Percentiles rank a stretch among this genome's conserved stretches.
Evolutionary conservation across 2,329 filamentous ascomycete species (phyloP).

Genomic region (Venturia aucupariae): DNA sequence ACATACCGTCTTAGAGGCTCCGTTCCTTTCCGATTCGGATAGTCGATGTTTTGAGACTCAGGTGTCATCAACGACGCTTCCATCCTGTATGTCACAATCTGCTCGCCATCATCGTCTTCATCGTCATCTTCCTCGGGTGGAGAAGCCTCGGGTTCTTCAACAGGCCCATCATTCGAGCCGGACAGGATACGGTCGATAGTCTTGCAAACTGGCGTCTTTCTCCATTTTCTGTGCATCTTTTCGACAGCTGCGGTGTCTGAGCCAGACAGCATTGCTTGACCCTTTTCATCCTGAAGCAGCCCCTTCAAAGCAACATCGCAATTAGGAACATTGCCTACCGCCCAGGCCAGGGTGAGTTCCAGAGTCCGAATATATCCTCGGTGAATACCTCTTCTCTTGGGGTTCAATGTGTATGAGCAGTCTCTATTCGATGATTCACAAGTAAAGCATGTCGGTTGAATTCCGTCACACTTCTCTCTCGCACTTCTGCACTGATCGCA

Average conservation of each 20-base stretch:
- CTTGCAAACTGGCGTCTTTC: slow-evolving; percentile 51
- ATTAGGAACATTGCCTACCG: slow-evolving; percentile 53
- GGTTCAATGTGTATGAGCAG: slow-evolving; percentile 63
- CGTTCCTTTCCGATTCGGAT: neutral
- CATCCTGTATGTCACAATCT: neutral
- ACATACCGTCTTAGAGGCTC: neutral
- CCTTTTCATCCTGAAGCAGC: slow-evolving; percentile 42
- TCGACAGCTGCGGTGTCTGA: slow-evolving; percentile 46
- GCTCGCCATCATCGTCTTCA: neutral
- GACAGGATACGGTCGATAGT: slow-evolving; percentile 56
- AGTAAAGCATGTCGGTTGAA: slow-evolving; percentile 56
- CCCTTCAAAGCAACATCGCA: slow-evolving; percentile 49
- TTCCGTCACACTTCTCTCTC: slow-evolving; percentile 65
- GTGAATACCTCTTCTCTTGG: slow-evolving; percentile 68
- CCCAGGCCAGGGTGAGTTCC: slow-evolving; percentile 58
- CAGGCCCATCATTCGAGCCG: slow-evolving; percentile 19
- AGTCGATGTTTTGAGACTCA: slow-evolving; percentile 7
- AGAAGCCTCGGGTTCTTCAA: slow-evolving; percentile 2
- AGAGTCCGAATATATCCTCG: slow-evolving; percentile 71
- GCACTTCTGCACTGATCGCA: slow-evolving; percentile 55
- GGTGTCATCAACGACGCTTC: slow-evolving; percentile 7
- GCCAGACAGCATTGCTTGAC: slow-evolving; percentile 41
- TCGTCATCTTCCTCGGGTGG: slow-evolving; percentile 5
- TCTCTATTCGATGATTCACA: slow-evolving; percentile 53
- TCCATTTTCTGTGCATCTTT: slow-evolving; percentile 53